phyloP scores from a whole-genome alignment of 1,284 basidiomycete genomes.

The Apiotrichum laibachii region DNA sequence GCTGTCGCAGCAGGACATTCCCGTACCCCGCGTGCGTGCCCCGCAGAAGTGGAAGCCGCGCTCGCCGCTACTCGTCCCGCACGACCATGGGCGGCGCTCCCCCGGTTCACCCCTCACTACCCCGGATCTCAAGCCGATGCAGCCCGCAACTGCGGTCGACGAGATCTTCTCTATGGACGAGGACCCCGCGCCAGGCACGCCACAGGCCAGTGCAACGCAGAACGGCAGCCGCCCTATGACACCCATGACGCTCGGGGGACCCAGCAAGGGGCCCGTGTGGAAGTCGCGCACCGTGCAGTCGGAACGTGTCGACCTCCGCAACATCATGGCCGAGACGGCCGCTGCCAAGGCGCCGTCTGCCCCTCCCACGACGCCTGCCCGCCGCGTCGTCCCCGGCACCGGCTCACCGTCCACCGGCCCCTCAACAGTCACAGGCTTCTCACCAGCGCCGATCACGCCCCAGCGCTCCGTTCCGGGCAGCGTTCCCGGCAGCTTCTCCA shows the following conservation, averaged over 20 bases:
- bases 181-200: constrained; percentile 21
- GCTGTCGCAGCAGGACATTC: constrained; percentile 77
- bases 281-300: constrained; percentile 52
- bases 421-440: background rate
- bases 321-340: constrained; percentile 73
- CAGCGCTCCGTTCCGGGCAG: background rate
- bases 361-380: constrained; percentile 25
- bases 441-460: constrained; percentile 6
- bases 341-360: constrained; percentile 22
- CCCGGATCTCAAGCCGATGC: constrained; percentile 26
- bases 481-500: background rate
- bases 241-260: constrained; percentile 48
- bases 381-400: constrained; percentile 12
- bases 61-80: constrained; percentile 57
- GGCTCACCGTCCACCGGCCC: background rate
- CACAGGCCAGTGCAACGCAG: constrained; percentile 22
- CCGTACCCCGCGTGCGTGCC: constrained; percentile 60
- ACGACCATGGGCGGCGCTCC: constrained; percentile 39
- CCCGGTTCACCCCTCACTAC: constrained; percentile 12
- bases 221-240: constrained; percentile 53
- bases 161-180: constrained; percentile 54
- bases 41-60: constrained; percentile 50
- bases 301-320: constrained; percentile 68
- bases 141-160: constrained; percentile 36
- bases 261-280: constrained; percentile 49